A percentile compares a stretch with the other conserved stretches of the same genome.
These are phyloP conservation scores for Candida sp. DNA, from an alignment of 1,139 yeast species.

Conservation along the genomic window DNA sequence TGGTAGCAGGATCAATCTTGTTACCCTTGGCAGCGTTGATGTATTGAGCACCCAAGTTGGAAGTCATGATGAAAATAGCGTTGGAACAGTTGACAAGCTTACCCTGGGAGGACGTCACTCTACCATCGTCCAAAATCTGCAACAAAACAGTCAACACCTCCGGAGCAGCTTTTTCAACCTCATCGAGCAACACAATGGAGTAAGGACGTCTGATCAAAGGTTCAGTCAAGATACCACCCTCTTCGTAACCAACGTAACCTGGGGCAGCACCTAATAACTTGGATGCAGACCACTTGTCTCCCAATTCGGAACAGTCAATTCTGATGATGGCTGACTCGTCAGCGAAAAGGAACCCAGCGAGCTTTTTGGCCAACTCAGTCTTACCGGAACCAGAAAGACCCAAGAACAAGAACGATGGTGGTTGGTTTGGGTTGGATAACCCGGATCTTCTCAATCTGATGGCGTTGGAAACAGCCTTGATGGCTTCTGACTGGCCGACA, in stretches of 20 bases:
- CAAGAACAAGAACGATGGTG: conserved; percentile 92
- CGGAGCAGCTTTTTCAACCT: conserved; percentile 99
- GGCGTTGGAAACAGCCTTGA: conserved; percentile 95
- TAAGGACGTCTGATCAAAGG: conserved; percentile 92
- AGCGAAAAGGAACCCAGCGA: conserved; percentile 94
- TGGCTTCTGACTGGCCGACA: conserved; percentile 97
- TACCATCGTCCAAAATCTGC: conserved; percentile 96
- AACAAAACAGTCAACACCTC: conserved; percentile 91
- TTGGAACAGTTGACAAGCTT: conserved; percentile 93
- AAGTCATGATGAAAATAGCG: conserved; percentile 93
- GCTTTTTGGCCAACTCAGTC: conserved; percentile 95
- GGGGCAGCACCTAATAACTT: conserved; percentile 98
- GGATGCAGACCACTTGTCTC: conserved; percentile 95
- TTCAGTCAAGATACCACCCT: conserved; percentile 96
- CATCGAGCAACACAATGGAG: conserved; percentile 94
- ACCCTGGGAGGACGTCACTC: conserved; percentile 94
- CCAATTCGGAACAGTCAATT: conserved; percentile 96
- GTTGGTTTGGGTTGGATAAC: conserved; percentile 93
- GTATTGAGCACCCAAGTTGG: conserved; percentile 94
- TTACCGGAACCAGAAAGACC: conserved; percentile 99
- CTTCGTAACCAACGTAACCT: conserved; percentile 98
- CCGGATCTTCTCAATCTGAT: conserved; percentile 96
- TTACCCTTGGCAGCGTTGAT: conserved; percentile 72
- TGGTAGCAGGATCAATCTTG: conserved; percentile 68
- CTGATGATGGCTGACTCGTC: conserved; percentile 97